Conservation (phyloP, 768 basidiomycete species). For the Terana coerulea region DNA sequence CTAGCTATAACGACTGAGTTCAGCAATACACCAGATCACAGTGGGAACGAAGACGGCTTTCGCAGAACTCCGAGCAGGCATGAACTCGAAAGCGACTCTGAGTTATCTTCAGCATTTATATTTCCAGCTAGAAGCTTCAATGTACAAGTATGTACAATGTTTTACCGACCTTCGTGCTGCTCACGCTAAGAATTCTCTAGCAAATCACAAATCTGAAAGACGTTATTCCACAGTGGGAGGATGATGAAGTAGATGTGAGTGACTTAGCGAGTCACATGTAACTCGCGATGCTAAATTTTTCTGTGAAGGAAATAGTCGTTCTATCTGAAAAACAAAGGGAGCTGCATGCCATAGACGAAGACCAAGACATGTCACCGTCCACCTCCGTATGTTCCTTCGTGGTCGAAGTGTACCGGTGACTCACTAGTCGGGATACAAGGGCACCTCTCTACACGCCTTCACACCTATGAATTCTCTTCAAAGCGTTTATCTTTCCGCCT, state of each 20-base stretch:
- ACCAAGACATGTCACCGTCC: background rate
- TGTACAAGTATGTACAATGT: conserved; percentile 32
- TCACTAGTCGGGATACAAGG: background rate
- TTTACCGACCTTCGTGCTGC: background rate
- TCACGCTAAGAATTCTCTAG: conserved; percentile 21
- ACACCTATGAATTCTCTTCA: background rate
- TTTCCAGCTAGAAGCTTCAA: conserved; percentile 35
- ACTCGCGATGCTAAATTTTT: background rate
- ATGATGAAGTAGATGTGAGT: conserved; percentile 47
- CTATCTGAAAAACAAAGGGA: conserved; percentile 32
- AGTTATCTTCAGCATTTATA: conserved; percentile 4
- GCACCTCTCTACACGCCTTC: background rate
- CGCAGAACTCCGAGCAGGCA: background rate
- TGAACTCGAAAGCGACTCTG: background rate
- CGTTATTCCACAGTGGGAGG: conserved; percentile 41
- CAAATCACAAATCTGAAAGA: conserved; percentile 39
- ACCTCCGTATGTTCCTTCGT: background rate
- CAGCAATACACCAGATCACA: too few relatives aligned
- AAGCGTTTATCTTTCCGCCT: background rate
- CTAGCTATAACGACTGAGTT: too few relatives aligned
- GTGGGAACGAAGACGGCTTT: background rate
- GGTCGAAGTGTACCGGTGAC: background rate
- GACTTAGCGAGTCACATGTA: background rate
- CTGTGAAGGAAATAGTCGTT: conserved; percentile 44
- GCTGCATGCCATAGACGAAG: conserved; percentile 9